Evolutionary conservation across 2,329 filamentous ascomycete genomes (phyloP).

Genomic region (Trichoderma sp.): DNA sequence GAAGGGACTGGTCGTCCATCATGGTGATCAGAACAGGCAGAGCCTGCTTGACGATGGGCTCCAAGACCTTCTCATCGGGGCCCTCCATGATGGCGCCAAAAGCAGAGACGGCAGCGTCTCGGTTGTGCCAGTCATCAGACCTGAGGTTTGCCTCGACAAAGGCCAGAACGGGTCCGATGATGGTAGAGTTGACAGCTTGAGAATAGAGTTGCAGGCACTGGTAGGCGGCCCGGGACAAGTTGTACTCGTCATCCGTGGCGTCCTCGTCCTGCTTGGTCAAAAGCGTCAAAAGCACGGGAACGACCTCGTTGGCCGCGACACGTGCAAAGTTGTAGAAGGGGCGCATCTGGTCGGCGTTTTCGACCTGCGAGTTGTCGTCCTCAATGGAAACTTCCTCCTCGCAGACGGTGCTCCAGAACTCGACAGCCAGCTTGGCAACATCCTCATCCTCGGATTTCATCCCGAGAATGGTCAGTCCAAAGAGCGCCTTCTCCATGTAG

Average conservation of each 20-base stretch:
- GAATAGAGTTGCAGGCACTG: constrained; percentile 96
- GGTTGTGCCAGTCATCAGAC: constrained; percentile 89
- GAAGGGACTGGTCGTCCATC: constrained; percentile 89
- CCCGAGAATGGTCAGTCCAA: constrained; percentile 93
- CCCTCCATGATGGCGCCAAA: constrained; percentile 99
- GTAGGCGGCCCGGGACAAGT: constrained; percentile 91
- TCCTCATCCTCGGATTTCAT: constrained; percentile 99
- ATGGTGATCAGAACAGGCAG: constrained; percentile 85
- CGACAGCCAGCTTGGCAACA: constrained; percentile 94
- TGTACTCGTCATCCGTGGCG: constrained; percentile 95
- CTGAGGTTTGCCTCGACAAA: constrained; percentile 94
- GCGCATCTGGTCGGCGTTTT: constrained; percentile 81
- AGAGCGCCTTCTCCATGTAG: constrained; percentile 99
- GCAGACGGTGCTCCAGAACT: constrained; percentile 99
- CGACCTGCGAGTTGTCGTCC: constrained; percentile 82
- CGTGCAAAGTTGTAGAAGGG: constrained; percentile 96
- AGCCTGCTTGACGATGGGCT: constrained; percentile 94
- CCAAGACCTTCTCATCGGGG: constrained; percentile 87
- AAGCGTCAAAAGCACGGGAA: constrained; percentile 85
- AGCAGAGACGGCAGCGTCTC: constrained; percentile 94
- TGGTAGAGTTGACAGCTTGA: constrained; percentile 81
- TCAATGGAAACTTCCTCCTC: constrained; percentile 98
- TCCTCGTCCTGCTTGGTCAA: constrained; percentile 98
- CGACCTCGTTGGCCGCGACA: constrained; percentile 90
- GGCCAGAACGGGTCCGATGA: constrained; percentile 82